These are phyloP conservation scores for Neonectria sp. DNA, from an alignment of 2,329 filamentous ascomycete species.

Conservation along the genomic window DNA sequence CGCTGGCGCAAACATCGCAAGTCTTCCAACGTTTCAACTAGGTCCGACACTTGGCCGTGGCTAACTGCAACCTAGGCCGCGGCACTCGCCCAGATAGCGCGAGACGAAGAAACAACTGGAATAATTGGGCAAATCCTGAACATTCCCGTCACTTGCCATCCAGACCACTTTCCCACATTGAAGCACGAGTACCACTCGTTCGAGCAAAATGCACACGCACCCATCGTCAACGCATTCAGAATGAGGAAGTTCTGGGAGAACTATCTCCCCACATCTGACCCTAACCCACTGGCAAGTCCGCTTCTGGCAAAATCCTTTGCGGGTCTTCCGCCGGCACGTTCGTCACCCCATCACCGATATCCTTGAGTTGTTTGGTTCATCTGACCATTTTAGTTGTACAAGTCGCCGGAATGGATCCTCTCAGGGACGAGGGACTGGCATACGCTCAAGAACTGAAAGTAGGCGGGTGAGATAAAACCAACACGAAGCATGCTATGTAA, in stretches of 20 bases:
- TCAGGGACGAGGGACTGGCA: slow-evolving; percentile 26
- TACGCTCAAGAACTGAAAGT: slow-evolving; percentile 14
- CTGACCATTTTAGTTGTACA: slow-evolving; percentile 16
- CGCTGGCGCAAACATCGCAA: slow-evolving; percentile 23
- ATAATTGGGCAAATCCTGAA: slow-evolving; percentile 27
- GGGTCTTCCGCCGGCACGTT: slow-evolving; percentile 21
- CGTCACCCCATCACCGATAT: too few species aligned
- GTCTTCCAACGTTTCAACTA: neutral
- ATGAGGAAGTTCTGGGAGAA: slow-evolving; percentile 26
- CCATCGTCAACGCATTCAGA: slow-evolving; percentile 10
- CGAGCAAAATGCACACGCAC: slow-evolving; percentile 7
- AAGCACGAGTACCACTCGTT: slow-evolving; percentile 20
- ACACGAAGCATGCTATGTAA: too few species aligned
- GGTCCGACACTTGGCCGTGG: too few species aligned
- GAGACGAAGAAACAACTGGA: slow-evolving; percentile 3
- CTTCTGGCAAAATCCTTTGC: slow-evolving; percentile 11
- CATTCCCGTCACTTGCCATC: slow-evolving; percentile 28
- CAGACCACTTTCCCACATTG: slow-evolving; percentile 17
- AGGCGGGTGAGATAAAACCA: slow-evolving; percentile 2
- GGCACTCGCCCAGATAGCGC: neutral
- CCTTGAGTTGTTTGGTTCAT: neutral
- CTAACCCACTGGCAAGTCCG: slow-evolving; percentile 12
- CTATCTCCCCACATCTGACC: slow-evolving; percentile 15
- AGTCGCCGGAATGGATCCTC: slow-evolving; percentile 26
- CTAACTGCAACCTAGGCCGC: slow-evolving; percentile 4